A percentile compares a stretch with the other conserved stretches of the same genome.
Conservation (phyloP, 2,329 filamentous ascomycete genomes). For the Teratosphaeria nubilosa region DNA sequence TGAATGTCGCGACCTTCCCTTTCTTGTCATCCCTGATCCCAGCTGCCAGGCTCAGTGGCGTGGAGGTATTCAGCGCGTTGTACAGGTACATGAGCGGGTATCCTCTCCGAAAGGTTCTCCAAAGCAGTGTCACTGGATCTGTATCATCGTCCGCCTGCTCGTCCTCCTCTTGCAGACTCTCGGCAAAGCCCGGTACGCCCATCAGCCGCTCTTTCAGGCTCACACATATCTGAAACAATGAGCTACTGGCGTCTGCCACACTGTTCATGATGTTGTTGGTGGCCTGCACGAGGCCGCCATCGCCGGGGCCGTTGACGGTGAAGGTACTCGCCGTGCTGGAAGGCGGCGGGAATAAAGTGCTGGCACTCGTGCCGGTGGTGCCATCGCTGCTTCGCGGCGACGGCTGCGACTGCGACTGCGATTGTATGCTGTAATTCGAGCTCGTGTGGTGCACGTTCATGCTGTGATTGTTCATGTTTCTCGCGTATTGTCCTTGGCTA, state of each 20-base stretch:
- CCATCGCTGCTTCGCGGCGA: constrained; percentile 38
- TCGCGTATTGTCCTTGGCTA: neutral
- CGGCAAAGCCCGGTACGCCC: constrained; percentile 74
- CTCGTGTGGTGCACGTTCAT: constrained; percentile 33
- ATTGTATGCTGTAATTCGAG: constrained; percentile 37
- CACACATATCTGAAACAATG: constrained; percentile 91
- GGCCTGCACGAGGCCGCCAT: constrained; percentile 52
- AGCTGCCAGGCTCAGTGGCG: constrained; percentile 44
- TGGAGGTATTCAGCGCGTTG: constrained; percentile 67
- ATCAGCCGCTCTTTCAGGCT: constrained; percentile 70
- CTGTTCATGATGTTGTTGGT: constrained; percentile 96
- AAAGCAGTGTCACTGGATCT: constrained; percentile 82
- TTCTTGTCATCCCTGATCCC: constrained; percentile 58
- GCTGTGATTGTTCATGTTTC: constrained; percentile 3
- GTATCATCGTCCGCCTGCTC: constrained; percentile 56
- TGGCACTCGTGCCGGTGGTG: constrained; percentile 35
- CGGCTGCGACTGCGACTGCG: constrained; percentile 27
- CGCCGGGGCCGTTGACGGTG: constrained; percentile 10
- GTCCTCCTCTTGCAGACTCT: constrained; percentile 61
- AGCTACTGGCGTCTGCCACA: constrained; percentile 80
- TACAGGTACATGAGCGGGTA: constrained; percentile 80
- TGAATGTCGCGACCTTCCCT: constrained; percentile 80
- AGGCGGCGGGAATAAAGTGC: constrained; percentile 32
- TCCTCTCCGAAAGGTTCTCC: constrained; percentile 75
- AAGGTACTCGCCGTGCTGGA: constrained; percentile 13